A percentile compares a stretch with the other conserved stretches of the same genome.
phyloP scores from a whole-genome alignment of 495 filamentous ascomycete species.

The Penicillium samsonianum region DNA sequence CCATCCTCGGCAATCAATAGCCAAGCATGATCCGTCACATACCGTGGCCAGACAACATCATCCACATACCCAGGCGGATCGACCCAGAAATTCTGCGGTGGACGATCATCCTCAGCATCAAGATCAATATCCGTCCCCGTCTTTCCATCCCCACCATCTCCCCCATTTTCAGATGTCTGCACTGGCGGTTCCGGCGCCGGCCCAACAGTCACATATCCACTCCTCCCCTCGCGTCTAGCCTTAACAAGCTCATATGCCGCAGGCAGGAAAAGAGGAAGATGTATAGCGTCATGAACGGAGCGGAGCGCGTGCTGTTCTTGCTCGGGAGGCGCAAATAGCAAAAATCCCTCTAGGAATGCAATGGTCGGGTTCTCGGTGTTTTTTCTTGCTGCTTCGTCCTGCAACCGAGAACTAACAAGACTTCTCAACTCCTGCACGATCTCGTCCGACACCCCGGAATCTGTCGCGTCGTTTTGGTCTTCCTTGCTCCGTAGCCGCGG shows the following conservation, averaged over 20 bases:
- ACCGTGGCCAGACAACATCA: slow-evolving; percentile 92
- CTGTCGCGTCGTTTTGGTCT: slow-evolving; percentile 68
- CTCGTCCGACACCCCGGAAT: slow-evolving; percentile 44
- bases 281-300: slow-evolving; percentile 57
- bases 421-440: slow-evolving; percentile 21
- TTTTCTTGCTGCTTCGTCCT: not conserved
- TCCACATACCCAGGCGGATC: slow-evolving; percentile 96
- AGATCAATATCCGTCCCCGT: slow-evolving; percentile 31
- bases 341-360: slow-evolving; percentile 77
- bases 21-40: slow-evolving; percentile 74
- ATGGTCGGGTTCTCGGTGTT: slow-evolving; percentile 28
- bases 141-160: not conserved
- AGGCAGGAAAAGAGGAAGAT: slow-evolving; percentile 74
- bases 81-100: slow-evolving; percentile 80
- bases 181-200: slow-evolving; percentile 30
- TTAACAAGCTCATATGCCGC: slow-evolving; percentile 62
- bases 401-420: slow-evolving; percentile 11
- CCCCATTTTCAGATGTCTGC: not conserved
- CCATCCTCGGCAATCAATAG: slow-evolving; percentile 61
- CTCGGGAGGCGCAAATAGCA: slow-evolving; percentile 62
- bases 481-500: slow-evolving; percentile 68
- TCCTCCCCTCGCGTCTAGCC: slow-evolving; percentile 66
- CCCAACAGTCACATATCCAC: slow-evolving; percentile 81
- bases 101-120: slow-evolving; percentile 40
- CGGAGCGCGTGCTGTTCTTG: slow-evolving; percentile 25